A percentile compares a stretch with the other conserved stretches of the same genome.
phyloP scores from a whole-genome alignment of 148 eudicot genomes.

The Persicaria maculosa region DNA sequence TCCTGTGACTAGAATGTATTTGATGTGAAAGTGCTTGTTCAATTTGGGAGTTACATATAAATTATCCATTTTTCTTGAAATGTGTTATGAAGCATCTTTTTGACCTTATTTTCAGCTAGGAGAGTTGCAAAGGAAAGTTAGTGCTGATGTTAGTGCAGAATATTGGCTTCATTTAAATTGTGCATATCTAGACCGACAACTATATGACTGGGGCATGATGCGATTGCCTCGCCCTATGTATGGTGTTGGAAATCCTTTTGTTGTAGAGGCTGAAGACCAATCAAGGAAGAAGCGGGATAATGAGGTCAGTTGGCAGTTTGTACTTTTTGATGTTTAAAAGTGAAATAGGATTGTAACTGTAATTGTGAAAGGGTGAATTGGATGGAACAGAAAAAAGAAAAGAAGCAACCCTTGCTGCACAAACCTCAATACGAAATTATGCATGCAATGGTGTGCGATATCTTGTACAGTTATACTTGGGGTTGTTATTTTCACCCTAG shows the following conservation, averaged over 20 bases:
- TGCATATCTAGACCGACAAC: conserved; percentile 66
- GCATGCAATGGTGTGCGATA: not conserved
- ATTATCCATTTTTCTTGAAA: conserved; percentile 17
- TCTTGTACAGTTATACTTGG: not conserved
- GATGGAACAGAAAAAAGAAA: not conserved
- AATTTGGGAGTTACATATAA: not conserved
- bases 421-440: no score
- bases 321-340: not conserved
- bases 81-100: conserved; percentile 5
- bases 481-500: not conserved
- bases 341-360: not conserved
- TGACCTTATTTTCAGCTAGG: conserved; percentile 46
- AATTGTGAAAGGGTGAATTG: conserved; percentile 6
- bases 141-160: conserved; percentile 82
- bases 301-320: conserved; percentile 41
- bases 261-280: conserved; percentile 71
- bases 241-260: conserved; percentile 89
- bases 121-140: conserved; percentile 77
- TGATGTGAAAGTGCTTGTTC: not conserved
- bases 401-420: not conserved
- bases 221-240: conserved; percentile 64
- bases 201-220: conserved; percentile 95
- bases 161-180: conserved; percentile 84
- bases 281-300: conserved; percentile 89
- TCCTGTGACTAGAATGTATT: not conserved